phyloP scores from a whole-genome alignment of 2,329 filamentous ascomycete genomes.

The Ophiostoma ulmi region DNA sequence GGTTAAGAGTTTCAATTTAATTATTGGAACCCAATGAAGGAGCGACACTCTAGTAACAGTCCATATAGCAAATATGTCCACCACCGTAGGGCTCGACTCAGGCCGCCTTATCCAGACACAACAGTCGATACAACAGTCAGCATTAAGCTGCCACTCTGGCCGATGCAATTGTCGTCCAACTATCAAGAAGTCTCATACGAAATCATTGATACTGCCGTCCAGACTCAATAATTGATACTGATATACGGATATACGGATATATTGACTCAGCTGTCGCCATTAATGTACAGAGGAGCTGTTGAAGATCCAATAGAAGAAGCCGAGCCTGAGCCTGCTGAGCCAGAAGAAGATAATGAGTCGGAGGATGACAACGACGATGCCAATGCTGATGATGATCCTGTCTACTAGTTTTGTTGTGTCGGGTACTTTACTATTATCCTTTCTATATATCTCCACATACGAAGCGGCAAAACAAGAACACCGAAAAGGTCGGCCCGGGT shows the following conservation, averaged over 20 bases:
- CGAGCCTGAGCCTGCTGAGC: not conserved
- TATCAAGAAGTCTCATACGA: not conserved
- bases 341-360: not conserved
- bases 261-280: not conserved
- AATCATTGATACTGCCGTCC: not conserved
- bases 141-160: not conserved
- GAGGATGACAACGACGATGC: not conserved
- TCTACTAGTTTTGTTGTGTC: not conserved
- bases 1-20: too few species aligned
- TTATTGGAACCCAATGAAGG: too few species aligned
- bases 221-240: not conserved
- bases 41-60: not conserved
- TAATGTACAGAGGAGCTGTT: not conserved
- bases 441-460: not conserved
- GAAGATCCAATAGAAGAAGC: not conserved
- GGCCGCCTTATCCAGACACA: not conserved
- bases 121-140: not conserved
- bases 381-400: not conserved
- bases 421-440: too few species aligned
- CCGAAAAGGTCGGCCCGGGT: slow-evolving; percentile 5
- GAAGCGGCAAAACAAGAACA: not conserved
- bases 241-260: not conserved
- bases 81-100: not conserved
- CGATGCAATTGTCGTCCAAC: not conserved
- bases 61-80: not conserved